These are phyloP conservation scores for Fusarium solani-melongenae DNA, from an alignment of 2,329 filamentous ascomycete species.

Conservation along the genomic window DNA sequence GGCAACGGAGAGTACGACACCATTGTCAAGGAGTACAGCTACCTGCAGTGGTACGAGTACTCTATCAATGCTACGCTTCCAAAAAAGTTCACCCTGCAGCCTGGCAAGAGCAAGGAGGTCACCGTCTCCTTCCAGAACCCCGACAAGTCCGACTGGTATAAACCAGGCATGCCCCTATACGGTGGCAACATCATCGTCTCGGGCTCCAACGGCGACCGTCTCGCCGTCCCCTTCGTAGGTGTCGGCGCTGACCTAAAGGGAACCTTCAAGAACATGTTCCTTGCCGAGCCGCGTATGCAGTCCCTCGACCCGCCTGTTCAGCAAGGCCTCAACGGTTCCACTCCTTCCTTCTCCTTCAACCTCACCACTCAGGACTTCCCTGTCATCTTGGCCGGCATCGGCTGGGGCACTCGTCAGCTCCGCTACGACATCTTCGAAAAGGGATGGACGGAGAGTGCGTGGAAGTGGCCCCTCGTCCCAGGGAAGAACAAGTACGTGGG, in stretches of 20 bases:
- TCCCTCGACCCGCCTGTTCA: background rate
- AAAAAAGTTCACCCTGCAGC: slow-evolving; percentile 2
- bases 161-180: slow-evolving; percentile 11
- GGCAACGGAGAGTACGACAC: background rate
- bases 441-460: slow-evolving; percentile 4
- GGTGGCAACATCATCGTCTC: slow-evolving; percentile 15
- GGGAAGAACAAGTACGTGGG: slow-evolving; percentile 15
- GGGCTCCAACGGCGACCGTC: slow-evolving; percentile 45
- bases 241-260: slow-evolving; percentile 10
- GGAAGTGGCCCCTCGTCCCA: slow-evolving; percentile 11
- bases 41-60: background rate
- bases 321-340: background rate
- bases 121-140: slow-evolving; percentile 10
- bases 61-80: slow-evolving; percentile 13
- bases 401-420: slow-evolving; percentile 39
- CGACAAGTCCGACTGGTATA: background rate
- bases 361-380: slow-evolving; percentile 31
- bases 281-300: background rate
- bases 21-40: background rate
- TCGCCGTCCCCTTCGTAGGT: slow-evolving; percentile 44
- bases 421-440: slow-evolving; percentile 32
- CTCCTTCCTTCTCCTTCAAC: slow-evolving; percentile 64
- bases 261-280: background rate
- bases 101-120: background rate
- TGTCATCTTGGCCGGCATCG: slow-evolving; percentile 21